These are phyloP conservation scores for Lathyrus sativus DNA, from an alignment of 306 rosid species.

Conservation along the genomic window DNA sequence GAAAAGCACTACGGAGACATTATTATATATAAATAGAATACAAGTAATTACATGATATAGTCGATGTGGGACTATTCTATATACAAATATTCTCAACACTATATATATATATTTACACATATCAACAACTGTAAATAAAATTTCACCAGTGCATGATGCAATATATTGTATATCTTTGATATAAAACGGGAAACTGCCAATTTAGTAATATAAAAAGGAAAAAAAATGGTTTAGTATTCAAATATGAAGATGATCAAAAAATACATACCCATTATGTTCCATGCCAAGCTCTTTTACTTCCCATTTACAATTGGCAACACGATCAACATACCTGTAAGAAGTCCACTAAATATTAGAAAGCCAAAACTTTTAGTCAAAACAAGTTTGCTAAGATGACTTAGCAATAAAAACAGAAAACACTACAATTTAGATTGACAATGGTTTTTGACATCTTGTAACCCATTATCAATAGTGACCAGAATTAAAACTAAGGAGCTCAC, in stretches of 20 bases:
- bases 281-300: conserved; percentile 95
- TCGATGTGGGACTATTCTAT: too few relatives aligned
- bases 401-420: conserved; percentile 16
- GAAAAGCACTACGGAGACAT: too few relatives aligned
- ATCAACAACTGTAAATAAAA: not conserved
- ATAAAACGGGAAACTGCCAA: conserved; percentile 7
- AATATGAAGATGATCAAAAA: conserved; percentile 35
- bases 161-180: conserved; percentile 16
- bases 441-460: conserved; percentile 28
- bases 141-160: conserved; percentile 6
- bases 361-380: conserved; percentile 18
- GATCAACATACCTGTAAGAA: conserved; percentile 81
- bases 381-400: not conserved
- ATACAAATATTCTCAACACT: too few relatives aligned
- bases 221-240: conserved; percentile 24
- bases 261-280: conserved; percentile 94
- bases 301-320: conserved; percentile 91
- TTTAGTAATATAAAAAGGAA: conserved; percentile 16
- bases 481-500: conserved; percentile 20
- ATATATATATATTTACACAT: too few relatives aligned
- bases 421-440: not conserved
- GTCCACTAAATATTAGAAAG: conserved; percentile 20
- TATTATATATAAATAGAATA: too few relatives aligned
- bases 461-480: conserved; percentile 6
- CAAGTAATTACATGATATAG: too few relatives aligned